Conservation (phyloP, 2,329 filamentous ascomycete species). For the Pestalotiopsis sp. region DNA sequence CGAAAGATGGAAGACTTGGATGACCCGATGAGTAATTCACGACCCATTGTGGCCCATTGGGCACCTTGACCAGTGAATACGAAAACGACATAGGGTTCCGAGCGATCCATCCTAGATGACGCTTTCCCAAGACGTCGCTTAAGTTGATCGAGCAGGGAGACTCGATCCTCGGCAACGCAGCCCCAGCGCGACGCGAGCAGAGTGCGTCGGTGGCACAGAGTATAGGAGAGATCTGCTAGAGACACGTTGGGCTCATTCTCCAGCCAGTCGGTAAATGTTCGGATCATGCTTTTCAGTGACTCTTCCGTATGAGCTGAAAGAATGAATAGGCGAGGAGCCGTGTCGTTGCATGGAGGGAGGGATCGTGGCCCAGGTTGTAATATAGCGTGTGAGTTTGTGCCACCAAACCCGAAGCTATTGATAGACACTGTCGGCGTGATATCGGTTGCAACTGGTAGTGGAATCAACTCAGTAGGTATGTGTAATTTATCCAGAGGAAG, state of each 20-base stretch:
- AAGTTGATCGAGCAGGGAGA: not conserved
- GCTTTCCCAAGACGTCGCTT: not conserved
- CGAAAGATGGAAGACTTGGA: not conserved
- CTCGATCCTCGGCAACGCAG: not conserved
- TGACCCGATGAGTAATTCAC: slow-evolving; percentile 7
- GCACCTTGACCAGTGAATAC: slow-evolving; percentile 18
- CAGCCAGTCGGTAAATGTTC: not conserved
- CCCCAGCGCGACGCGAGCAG: not conserved
- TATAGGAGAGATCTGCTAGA: not conserved
- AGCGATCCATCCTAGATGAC: not conserved
- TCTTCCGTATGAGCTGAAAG: not conserved
- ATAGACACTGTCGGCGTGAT: not conserved
- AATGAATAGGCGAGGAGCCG: not conserved
- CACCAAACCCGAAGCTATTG: slow-evolving; percentile 6
- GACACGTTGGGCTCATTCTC: not conserved
- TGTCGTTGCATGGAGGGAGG: no score
- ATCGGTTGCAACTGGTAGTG: no score
- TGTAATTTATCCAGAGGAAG: not conserved
- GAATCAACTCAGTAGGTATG: not conserved
- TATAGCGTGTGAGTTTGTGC: not conserved
- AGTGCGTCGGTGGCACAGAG: not conserved
- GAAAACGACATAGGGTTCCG: not conserved
- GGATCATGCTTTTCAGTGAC: not conserved
- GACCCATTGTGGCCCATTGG: slow-evolving; percentile 17
- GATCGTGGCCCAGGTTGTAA: not conserved